Evolutionary conservation across 75 land plant genomes (phyloP).

Genomic region (Pinus taeda): DNA sequence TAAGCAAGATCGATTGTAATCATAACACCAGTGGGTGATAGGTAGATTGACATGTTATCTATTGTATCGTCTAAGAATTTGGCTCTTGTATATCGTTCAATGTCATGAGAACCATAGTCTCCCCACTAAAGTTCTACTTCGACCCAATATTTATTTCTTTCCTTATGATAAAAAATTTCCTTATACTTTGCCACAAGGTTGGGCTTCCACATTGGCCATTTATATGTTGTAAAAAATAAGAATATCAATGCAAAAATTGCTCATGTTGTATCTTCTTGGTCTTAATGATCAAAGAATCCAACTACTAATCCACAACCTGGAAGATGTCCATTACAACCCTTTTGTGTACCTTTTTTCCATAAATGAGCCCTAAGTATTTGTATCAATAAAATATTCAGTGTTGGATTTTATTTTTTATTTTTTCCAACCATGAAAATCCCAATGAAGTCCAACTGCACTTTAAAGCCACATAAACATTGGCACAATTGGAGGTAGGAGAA

Average conservation of each 20-base stretch:
- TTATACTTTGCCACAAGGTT: no score
- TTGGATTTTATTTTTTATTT: conserved; percentile 65
- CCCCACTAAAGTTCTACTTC: conserved; percentile 46
- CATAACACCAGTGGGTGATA: conserved; percentile 98
- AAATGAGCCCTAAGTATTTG: conserved; percentile 97
- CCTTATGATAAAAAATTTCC: no score
- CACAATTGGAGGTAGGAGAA: conserved; percentile 97
- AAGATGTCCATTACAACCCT: conserved; percentile 99
- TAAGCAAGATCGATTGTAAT: conserved; percentile 95
- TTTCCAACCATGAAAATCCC: conserved; percentile 97
- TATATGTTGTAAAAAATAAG: conserved; percentile 93
- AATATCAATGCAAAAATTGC: conserved; percentile 95
- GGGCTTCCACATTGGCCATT: neutral
- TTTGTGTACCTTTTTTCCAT: conserved; percentile 97
- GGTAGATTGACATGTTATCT: conserved; percentile 98
- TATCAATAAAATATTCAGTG: conserved; percentile 91
- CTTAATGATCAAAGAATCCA: conserved; percentile 98
- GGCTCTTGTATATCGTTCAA: conserved; percentile 95
- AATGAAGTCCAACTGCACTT: conserved; percentile 92
- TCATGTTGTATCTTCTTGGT: conserved; percentile 99
- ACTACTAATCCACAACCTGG: conserved; percentile 94
- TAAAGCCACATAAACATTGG: conserved; percentile 99
- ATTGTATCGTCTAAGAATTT: conserved; percentile 99
- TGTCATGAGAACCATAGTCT: conserved; percentile 98
- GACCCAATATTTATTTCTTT: no score